Evolutionary conservation across 345 rosid species (phyloP).

Genomic region (Orychophragmus violaceus): DNA sequence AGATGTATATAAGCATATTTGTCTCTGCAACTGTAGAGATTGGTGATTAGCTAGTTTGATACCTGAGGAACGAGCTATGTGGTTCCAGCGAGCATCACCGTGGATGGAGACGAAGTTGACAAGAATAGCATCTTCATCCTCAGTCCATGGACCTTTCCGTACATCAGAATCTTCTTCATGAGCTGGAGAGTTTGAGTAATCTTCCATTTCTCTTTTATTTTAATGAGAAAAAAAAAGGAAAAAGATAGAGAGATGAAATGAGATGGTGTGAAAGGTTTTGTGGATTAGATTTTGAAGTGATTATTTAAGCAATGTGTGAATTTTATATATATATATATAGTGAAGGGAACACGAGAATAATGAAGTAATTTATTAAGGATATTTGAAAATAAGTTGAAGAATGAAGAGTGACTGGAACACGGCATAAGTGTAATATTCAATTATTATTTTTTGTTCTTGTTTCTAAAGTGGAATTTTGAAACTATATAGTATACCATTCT

Average conservation of each 20-base stretch:
- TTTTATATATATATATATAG: constrained; percentile 23
- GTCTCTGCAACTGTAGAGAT: background rate
- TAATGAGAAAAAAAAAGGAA: background rate
- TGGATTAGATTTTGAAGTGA: constrained; percentile 30
- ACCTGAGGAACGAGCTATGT: constrained; percentile 67
- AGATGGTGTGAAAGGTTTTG: constrained; percentile 20
- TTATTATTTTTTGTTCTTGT: constrained; percentile 14
- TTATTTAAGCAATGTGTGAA: constrained; percentile 16
- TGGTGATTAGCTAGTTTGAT: background rate
- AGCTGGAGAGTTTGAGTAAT: constrained; percentile 28
- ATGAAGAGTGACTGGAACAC: constrained; percentile 32
- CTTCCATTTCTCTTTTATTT: constrained; percentile 36
- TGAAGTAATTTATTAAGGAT: background rate
- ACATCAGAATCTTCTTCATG: constrained; percentile 45
- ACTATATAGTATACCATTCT: constrained; percentile 14
- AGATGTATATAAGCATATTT: background rate
- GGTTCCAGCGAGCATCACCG: constrained; percentile 90
- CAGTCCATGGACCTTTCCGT: constrained; percentile 90
- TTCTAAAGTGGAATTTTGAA: constrained; percentile 26
- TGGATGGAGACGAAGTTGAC: constrained; percentile 48
- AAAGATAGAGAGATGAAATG: background rate
- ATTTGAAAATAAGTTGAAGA: constrained; percentile 20
- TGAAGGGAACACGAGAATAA: background rate
- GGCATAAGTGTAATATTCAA: constrained; percentile 28
- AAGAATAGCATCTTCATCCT: constrained; percentile 67